Evolutionary conservation across 1,284 basidiomycete species (phyloP).

Genomic region (Apiotrichum domesticum): DNA sequence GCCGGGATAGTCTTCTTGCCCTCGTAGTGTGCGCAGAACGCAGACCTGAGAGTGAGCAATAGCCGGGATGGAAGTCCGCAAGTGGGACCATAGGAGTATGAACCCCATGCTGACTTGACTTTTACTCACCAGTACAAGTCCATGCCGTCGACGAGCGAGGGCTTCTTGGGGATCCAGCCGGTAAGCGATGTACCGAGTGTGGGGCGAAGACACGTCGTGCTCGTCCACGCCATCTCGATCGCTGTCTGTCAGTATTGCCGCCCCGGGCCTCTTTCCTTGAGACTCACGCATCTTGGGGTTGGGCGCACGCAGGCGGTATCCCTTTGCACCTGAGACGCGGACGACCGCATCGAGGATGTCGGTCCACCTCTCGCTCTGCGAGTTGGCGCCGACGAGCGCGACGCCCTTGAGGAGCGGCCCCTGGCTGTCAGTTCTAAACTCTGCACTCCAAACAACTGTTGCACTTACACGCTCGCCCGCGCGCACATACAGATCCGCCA

Average conservation of each 20-base stretch:
- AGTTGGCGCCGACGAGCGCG: constrained; percentile 52
- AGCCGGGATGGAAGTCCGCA: too few relatives aligned
- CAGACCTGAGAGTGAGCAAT: background rate
- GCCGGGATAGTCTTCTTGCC: constrained; percentile 19
- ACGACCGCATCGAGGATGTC: constrained; percentile 50
- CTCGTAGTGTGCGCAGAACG: constrained; percentile 17
- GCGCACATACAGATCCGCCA: constrained; percentile 52
- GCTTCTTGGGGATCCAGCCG: constrained; percentile 52
- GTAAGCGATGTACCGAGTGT: constrained; percentile 51
- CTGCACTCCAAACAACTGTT: background rate
- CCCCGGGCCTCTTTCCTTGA: too few relatives aligned
- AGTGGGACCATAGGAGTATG: too few relatives aligned
- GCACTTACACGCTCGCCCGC: constrained; percentile 47
- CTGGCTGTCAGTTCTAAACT: constrained; percentile 8
- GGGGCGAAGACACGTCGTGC: constrained; percentile 40
- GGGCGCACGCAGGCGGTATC: constrained; percentile 22
- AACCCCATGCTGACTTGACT: background rate
- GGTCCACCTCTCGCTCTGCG: constrained; percentile 49
- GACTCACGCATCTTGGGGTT: constrained; percentile 9
- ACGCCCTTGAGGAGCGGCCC: constrained; percentile 47
- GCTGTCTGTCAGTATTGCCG: constrained; percentile 22
- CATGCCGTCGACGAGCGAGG: constrained; percentile 51
- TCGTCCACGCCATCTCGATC: constrained; percentile 36
- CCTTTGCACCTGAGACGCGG: constrained; percentile 46
- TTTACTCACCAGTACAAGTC: constrained; percentile 46